Conservation (phyloP, 768 basidiomycete genomes). For the Amanita phalloides region DNA sequence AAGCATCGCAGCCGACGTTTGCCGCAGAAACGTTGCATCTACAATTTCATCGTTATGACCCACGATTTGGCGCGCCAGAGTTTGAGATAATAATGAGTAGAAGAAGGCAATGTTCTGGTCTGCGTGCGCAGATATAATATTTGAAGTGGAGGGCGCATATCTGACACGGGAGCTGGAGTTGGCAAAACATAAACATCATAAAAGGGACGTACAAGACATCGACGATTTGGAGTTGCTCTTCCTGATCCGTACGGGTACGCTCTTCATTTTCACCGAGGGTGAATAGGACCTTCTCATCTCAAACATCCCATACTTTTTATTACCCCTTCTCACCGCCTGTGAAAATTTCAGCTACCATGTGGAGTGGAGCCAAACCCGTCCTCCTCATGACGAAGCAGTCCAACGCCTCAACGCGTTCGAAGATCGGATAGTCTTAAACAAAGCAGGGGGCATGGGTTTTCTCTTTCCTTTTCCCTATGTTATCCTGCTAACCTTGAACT, state of each 20-base stretch:
- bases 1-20: conserved; percentile 37
- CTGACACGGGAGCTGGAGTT: conserved; percentile 26
- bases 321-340: conserved; percentile 89
- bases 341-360: conserved; percentile 48
- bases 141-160: conserved; percentile 53
- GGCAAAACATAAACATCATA: conserved; percentile 8
- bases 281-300: conserved; percentile 50
- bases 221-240: conserved; percentile 78
- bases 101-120: conserved; percentile 91
- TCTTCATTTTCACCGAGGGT: conserved; percentile 42
- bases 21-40: conserved; percentile 67
- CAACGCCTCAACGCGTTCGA: conserved; percentile 88
- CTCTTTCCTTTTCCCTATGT: conserved; percentile 42
- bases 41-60: conserved; percentile 99
- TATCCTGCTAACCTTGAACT: conserved; percentile 18
- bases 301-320: conserved; percentile 81
- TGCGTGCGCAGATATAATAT: conserved; percentile 77
- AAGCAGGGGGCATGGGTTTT: conserved; percentile 41
- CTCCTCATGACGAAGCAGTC: conserved; percentile 48
- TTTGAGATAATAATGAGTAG: conserved; percentile 62
- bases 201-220: conserved; percentile 60
- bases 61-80: conserved; percentile 71
- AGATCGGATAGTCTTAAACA: conserved; percentile 70
- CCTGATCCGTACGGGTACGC: conserved; percentile 38
- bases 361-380: conserved; percentile 32